Evolutionary conservation across 1,139 yeast species (phyloP), one percentile per base, ranked within the genome.

Genomic region (Saccharomycopsis hybrid): DNA sequence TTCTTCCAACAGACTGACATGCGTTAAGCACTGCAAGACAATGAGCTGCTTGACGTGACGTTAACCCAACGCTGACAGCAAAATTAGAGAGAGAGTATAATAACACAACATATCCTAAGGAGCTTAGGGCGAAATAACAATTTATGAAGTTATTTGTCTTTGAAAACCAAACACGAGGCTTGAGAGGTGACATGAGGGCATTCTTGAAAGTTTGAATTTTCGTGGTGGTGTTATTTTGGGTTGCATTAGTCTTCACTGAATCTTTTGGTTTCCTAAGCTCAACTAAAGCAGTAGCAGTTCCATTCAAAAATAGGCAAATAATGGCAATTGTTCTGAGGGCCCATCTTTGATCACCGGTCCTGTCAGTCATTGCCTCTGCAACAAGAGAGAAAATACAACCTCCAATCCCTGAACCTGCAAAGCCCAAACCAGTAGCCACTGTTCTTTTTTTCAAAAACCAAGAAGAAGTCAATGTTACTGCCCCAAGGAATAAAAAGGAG

Each of bases 371-470:
- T 31, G 68, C 68, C 57, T 77, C 74, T 33, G 76, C 64, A 27
- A 74, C 70, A 9, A 59, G 53, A 25, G 55, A 53, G 25, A 58
- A 61, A 2, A 68, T 65, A 28, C 67, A 65, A 49, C 75, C 80
- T 8, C 90, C 88, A 3, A 77, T 66, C 28, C 90, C 86, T 2
- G 80, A 73, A 2, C 85, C 85, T 3, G 76, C 65, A 11, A 77
- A 64, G 2, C 77, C 71, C 11, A 78, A 58, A 13, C 84, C 84
- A 52, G 73, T 67, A 1, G 85, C 84, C 25, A 78, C 65, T 1
- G 81, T 76, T 55, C 86, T 69, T 55, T 67, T 74, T 57, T 73
- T 73, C 49, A 73, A 62, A 61, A 82, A 82, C 82, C 85, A 82
- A 47, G 74, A 75, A 0, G 87, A 85, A 30, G 77, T 59, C 9